Base-by-base conservation (phyloP, 768 basidiomycete genomes). In the Coprinopsis sp. region DNA sequence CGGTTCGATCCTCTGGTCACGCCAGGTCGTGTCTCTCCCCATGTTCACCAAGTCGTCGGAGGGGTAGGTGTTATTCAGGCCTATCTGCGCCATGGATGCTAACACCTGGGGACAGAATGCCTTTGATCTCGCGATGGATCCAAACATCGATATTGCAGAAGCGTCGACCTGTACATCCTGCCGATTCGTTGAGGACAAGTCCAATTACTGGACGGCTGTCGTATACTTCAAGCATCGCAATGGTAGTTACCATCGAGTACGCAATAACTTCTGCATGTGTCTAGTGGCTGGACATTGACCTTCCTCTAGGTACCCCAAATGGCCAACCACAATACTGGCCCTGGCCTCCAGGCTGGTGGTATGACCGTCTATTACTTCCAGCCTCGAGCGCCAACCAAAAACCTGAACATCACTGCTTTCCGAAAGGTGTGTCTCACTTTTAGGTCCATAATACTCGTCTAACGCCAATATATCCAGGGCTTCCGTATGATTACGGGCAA, bases 141-240 rank as follows among this genome's bases (percentile, higher is more conserved):
- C 44, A 8, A 41, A 38, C 24, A 38, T 31, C 3, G 46, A 51
- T 31, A 47, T 52, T 19, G 46, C 40, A 2, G 40, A 49, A 22
- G 18, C 37, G 2, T 33, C 51, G 6, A 52, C 51, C 13, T 52
- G 51, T 33, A 52, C 51, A 16, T 49, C 46, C n/a, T 52, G 51
- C 25, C 46, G 51, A 6, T 52, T 52, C 31, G 42, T 43, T 22
- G 51, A 52, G 33, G 51, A 52, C 25, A 47, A 47, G 14, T 52
- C 51, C 14, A 52, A 52, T 37, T 52, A 52, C 40, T 52, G 51
- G 51, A 52, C 51, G 4, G 39, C 39, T 11, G 51, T 51, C 2
- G 16, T 48, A n/a, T 51, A 41, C 40, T 51, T 51, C 46, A 51
- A 51, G 40, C 39, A 43, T 28, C 38, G 39, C 3, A 51, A 51